Base-by-base conservation (phyloP, 2,329 filamentous ascomycete species). In the Mycosphaerella sp. region DNA sequence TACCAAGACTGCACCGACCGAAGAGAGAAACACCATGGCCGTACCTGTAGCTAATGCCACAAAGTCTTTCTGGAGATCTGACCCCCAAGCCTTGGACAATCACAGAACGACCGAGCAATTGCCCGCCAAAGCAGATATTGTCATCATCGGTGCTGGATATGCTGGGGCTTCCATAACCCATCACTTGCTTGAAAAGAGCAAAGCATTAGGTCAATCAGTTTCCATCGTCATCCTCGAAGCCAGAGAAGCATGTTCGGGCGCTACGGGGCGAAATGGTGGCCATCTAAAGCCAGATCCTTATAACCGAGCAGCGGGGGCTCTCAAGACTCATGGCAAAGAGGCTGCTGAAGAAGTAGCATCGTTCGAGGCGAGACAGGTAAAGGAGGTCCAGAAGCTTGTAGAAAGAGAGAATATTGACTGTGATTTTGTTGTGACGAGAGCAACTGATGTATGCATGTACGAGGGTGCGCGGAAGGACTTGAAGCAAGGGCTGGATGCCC, bases 41-140 rank as follows among this genome's bases (percentile, higher is more conserved):
- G 45, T 56, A 23, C 60, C 60, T 21, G 58, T 62, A 7, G 44
- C 52, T 8, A 56, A 60, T 17, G 53, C 62, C 1, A 66, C 63
- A 1, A n/a, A 52, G 21, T 55, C 74, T 2, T 78, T 76, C 62
- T 78, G 76, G 77, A 67, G 71, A 14, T 67, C 66, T 3, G 57
- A 72, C 23, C 69, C 69, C 6, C 67, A 74, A 57, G 54, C 61
- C 1, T 62, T 78, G 2, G 73, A 76, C 53, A 66, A 83, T n/a
- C 82, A 88, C 64, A 78, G 80, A 21, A 84, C 83, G 0, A 89
- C 86, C 0, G 64, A 73, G 1, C 70, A 79, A 6, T 72, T 90
- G 17, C 64, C 64, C 14, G 8, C 43, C 39, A 54, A 59, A 51
- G 59, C 55, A 34, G 63, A 66, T 29, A 56, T 66, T 41, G 60